These are phyloP conservation scores for Parathielavia hyrcaniae DNA, from an alignment of 495 filamentous ascomycete genomes.

Conservation along the genomic window DNA sequence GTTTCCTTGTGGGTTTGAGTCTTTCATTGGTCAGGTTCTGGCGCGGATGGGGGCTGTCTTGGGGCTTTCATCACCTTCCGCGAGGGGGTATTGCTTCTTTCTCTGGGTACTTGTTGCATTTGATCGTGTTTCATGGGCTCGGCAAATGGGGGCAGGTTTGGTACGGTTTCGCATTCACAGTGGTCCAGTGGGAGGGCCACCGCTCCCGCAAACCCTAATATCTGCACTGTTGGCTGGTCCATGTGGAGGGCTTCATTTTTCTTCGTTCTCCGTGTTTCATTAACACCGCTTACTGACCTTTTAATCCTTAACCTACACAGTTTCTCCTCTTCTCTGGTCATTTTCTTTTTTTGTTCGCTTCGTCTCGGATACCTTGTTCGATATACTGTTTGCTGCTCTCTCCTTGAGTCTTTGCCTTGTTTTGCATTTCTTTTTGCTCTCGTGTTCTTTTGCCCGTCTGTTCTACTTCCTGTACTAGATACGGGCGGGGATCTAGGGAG, in stretches of 20 bases:
- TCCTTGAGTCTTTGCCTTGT: slow-evolving; percentile 6
- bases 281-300: slow-evolving; percentile 37
- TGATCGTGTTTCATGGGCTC: slow-evolving; percentile 35
- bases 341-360: slow-evolving; percentile 18
- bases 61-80: slow-evolving; percentile 20
- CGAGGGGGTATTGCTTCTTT: slow-evolving; percentile 25
- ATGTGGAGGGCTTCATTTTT: slow-evolving; percentile 38
- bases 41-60: slow-evolving; percentile 23
- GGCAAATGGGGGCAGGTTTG: slow-evolving; percentile 43
- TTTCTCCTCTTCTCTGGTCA: slow-evolving; percentile 14
- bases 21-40: slow-evolving; percentile 24
- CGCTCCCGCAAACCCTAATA: slow-evolving; percentile 47
- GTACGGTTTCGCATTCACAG: slow-evolving; percentile 40
- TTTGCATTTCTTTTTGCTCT: slow-evolving; percentile 13
- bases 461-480: slow-evolving; percentile 33
- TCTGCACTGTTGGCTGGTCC: slow-evolving; percentile 51
- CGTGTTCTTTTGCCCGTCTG: slow-evolving; percentile 22
- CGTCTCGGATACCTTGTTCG: slow-evolving; percentile 21
- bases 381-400: slow-evolving; percentile 17
- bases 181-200: slow-evolving; percentile 37
- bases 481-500: slow-evolving; percentile 24
- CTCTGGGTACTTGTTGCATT: slow-evolving; percentile 29
- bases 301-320: slow-evolving; percentile 14
- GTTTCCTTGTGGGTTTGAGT: slow-evolving; percentile 12
- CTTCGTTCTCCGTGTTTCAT: slow-evolving; percentile 43